Base-by-base conservation (phyloP, 805 yeast genomes). In the Naumovozyma castellii region DNA sequence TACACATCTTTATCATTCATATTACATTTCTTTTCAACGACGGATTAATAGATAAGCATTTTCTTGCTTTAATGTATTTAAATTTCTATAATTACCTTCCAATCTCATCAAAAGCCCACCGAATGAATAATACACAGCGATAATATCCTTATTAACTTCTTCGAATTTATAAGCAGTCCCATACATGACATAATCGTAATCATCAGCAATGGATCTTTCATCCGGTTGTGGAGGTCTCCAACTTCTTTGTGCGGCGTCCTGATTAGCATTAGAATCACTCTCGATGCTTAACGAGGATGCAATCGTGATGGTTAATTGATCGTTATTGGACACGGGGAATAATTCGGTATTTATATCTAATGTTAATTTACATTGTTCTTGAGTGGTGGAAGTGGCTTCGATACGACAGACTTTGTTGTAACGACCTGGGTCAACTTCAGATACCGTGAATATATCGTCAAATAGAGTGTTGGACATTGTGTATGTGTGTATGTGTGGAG, bases 101-200 rank as follows among this genome's bases (percentile, higher is more conserved):
- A 92, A 70, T 56, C 97, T 82, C 78, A 90, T 74, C 52, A 92
- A 71, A 53, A 92, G 73, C 3, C 98, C 98, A 41, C 98, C 98
- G 61, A 88, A 92, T 3, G 97, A 90, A 42, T 86, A 84, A 59
- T 86, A 92, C 18, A 90, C 95, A 16, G 94, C 80, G 64, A 86
- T 82, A 48, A 68, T 69, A 55, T 79, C 84, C 43, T 65, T 61
- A 32, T 52, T 54, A 46, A 80, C 76, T 66, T 92, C 98, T 61
- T 90, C 96, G 58, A 92, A 92, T 62, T 90, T 88, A 71, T 92
- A 92, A 35, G 92, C 94, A 5, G 95, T 87, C 40, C 98, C 98
- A 61, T 88, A 79, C 97, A 92, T 90, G 49, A 92, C 97, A 55
- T 92, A 92, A 62, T 90, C 97, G 67, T 87, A 90, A 58, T 92